Evolutionary conservation across 805 yeast species (phyloP), one percentile per base, ranked within the genome.

Genomic region (Peterozyma toletana): DNA sequence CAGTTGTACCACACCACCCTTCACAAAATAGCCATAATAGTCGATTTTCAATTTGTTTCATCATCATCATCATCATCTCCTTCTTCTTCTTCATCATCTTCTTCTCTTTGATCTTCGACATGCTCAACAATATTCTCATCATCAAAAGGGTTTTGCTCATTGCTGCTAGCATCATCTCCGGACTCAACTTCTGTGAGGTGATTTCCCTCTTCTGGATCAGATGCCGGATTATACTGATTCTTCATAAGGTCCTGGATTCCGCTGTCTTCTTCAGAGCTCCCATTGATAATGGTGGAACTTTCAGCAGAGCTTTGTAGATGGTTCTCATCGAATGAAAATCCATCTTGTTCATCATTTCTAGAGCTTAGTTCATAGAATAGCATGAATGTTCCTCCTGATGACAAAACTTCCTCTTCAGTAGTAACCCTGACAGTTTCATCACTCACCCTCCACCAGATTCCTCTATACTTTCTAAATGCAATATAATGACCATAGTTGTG

Each of bases 401-500:
- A 70, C 45, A 87, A 64, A 1, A 89, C 97, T 57, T 90, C 96
- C 2, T 75, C 74, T 57, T 87, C 96, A 11, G 80, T 75, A 3
- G 87, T 88, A 30, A 86, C 73, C 47, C 87, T 79, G 2, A 90
- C 95, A 2, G 81, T 79, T 57, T 89, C 96, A 62, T 93, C 99
- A 53, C 93, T 83, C 15, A 90, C 83, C 58, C 96, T 77, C 96
- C 96, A 90, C 99, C 99, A 91, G 10, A 79, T 72, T 2, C 90
- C 93, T 51, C 95, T 75, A 46, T 67, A 74, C 55, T 79, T 83
- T 56, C 97, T 78, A 65, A 77, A 91, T 36, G 95, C 88, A 48
- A 91, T 86, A 58, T 91, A 91, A 62, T 91, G 99, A n/a, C 99
- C 99, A 59, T 88, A 93, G 54, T 91, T 89, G 54, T 93, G 97